These are phyloP conservation scores for Juncus inflexus DNA, from an alignment of 176 grass and related monocot genomes.

Conservation along the genomic window DNA sequence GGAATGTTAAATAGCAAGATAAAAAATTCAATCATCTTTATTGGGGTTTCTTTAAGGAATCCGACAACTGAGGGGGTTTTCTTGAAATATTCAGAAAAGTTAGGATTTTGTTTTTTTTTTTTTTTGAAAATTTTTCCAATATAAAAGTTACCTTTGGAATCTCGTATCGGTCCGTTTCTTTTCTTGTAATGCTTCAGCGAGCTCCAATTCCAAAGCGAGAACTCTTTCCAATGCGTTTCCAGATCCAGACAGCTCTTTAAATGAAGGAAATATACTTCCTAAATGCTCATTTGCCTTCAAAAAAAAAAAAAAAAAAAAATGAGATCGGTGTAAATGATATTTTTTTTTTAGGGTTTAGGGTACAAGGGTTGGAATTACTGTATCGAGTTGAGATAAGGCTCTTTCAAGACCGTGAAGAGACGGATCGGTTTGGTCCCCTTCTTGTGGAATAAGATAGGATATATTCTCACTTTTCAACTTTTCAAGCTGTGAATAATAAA, in stretches of 20 bases:
- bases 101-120: too few relatives aligned
- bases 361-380: conserved; percentile 33
- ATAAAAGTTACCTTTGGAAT: conserved; percentile 67
- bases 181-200: conserved; percentile 75
- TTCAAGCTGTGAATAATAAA: conserved; percentile 52
- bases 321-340: background rate
- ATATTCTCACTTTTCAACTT: conserved; percentile 71
- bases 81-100: too few relatives aligned
- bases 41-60: too few relatives aligned
- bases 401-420: conserved; percentile 73
- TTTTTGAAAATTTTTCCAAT: background rate
- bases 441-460: conserved; percentile 64
- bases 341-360: background rate
- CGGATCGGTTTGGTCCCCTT: conserved; percentile 50
- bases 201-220: conserved; percentile 91
- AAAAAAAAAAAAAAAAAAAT: conserved; percentile 17
- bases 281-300: conserved; percentile 91
- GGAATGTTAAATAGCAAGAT: too few relatives aligned
- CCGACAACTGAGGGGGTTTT: too few relatives aligned
- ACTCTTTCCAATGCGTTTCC: conserved; percentile 91
- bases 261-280: conserved; percentile 65
- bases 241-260: conserved; percentile 81
- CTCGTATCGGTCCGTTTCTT: conserved; percentile 66
- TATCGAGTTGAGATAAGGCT: conserved; percentile 82
- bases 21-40: too few relatives aligned